Conservation (phyloP, 805 yeast species). For the Ogataea dorogensis region DNA sequence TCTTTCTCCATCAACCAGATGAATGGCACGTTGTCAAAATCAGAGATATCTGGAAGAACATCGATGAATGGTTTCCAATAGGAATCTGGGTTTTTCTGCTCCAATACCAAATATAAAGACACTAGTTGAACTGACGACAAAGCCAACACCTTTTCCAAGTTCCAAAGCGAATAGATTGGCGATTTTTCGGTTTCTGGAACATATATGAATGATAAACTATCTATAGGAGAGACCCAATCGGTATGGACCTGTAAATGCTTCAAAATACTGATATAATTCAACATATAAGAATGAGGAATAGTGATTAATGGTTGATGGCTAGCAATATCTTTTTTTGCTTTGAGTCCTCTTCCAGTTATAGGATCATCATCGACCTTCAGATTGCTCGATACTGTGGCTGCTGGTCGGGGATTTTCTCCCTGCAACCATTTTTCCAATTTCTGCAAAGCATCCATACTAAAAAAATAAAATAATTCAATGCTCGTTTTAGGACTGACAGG, state of each 20-base stretch:
- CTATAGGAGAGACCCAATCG: slow-evolving; percentile 22
- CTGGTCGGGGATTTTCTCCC: slow-evolving; percentile 8
- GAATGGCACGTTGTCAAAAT: slow-evolving; percentile 58
- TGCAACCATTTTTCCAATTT: slow-evolving; percentile 35
- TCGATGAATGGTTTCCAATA: slow-evolving; percentile 71
- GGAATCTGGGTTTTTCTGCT: slow-evolving; percentile 40
- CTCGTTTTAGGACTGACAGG: slow-evolving; percentile 94
- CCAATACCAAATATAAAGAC: slow-evolving; percentile 48
- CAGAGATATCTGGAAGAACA: slow-evolving; percentile 57
- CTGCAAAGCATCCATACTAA: slow-evolving; percentile 19
- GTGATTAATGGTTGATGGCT: slow-evolving; percentile 47
- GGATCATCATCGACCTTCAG: slow-evolving; percentile 41
- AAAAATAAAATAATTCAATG: slow-evolving; percentile 44
- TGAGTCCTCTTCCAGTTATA: slow-evolving; percentile 64
- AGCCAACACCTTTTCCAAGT: slow-evolving; percentile 35
- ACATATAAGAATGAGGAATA: slow-evolving; percentile 55
- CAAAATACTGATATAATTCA: slow-evolving; percentile 56
- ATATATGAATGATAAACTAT: slow-evolving; percentile 16
- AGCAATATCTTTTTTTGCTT: slow-evolving; percentile 39
- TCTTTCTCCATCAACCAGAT: slow-evolving; percentile 48
- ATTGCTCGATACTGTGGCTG: slow-evolving; percentile 37
- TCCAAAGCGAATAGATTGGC: slow-evolving; percentile 18
- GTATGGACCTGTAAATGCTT: slow-evolving; percentile 41
- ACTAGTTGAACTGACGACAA: slow-evolving; percentile 62
- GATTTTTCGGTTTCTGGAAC: slow-evolving; percentile 25